Conservation (phyloP, 2,329 filamentous ascomycete genomes). For the Plectosphaerella cucumerina region DNA sequence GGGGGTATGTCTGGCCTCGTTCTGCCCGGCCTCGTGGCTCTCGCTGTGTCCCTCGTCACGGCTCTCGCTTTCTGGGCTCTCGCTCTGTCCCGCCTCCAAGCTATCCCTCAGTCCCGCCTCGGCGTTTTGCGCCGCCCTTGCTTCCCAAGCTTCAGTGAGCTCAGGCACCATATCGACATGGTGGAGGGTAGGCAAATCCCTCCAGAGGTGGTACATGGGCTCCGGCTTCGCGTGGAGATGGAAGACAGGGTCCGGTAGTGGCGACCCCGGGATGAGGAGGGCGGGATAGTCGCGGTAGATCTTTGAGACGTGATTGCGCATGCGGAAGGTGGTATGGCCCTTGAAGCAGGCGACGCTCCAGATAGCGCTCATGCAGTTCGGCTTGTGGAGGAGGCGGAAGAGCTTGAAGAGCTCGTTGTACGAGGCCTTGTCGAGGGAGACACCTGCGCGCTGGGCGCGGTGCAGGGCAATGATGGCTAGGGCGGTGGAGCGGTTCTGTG, state of each 20-base stretch:
- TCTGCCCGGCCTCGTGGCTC: too few relatives aligned
- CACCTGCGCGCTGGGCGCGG: conserved; percentile 12
- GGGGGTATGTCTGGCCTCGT: neutral
- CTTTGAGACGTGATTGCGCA: conserved; percentile 19
- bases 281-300: neutral
- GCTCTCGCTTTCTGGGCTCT: too few relatives aligned
- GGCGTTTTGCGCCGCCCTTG: too few relatives aligned
- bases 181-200: neutral
- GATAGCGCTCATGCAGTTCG: conserved; percentile 23
- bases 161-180: too few relatives aligned
- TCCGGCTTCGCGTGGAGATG: too few relatives aligned
- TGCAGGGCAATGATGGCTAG: conserved; percentile 25
- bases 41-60: too few relatives aligned
- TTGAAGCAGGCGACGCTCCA: conserved; percentile 27
- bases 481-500: conserved; percentile 21
- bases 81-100: too few relatives aligned
- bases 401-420: conserved; percentile 34
- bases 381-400: conserved; percentile 25
- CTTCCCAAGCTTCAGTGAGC: too few relatives aligned
- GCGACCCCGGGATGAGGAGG: neutral
- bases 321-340: conserved; percentile 17
- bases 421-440: conserved; percentile 22
- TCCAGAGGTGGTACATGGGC: neutral
- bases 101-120: too few relatives aligned
- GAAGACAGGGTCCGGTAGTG: neutral